Evolutionary conservation across 1,284 basidiomycete genomes (phyloP), one percentile per base, ranked within the genome.

Genomic region (Marasmius sp.): DNA sequence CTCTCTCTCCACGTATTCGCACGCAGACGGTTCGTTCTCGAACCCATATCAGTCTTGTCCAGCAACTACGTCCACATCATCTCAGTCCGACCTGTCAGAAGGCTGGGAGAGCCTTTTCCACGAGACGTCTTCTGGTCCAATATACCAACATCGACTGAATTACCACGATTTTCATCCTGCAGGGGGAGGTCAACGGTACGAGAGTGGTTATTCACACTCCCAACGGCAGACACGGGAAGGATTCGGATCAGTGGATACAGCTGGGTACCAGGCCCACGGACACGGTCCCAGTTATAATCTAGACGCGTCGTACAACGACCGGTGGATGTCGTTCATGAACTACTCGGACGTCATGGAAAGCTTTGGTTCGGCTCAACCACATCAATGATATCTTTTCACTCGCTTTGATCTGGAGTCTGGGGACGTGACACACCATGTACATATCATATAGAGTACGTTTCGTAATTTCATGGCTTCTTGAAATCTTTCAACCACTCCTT

Each of bases 401-500:
- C 6, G 45, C 6, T 47, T 47, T n/a, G 45, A 18, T 14, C 41
- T 43, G 41, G 12, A n/a, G n/a, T n/a, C n/a, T n/a, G n/a, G n/a
- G n/a, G n/a, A n/a, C n/a, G n/a, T n/a, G n/a, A n/a, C n/a, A 1
- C 45, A 47, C 27, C 27, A 27, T 27, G 27, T 27, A 27, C 27
- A 27, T 27, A 27, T 27, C 27, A 27, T 2, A 27, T 27, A 27
- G 2, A 2, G 27, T 27, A 27, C 27, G 27, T 27, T 27, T 27
- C 27, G 45, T 20, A 47, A 8, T 47, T n/a, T 38, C 20, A 54
- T 37, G 33, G n/a, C 33, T 64, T 61, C 61, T 77, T 75, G 75
- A 82, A 93, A 68, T 91, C 87, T 70, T 86, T 82, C 66, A 98
- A 72, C 96, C 96, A 98, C 50, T 81, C 83, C 62, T 76, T 77